Conservation (phyloP, 345 rosid genomes). For the Xanthoceras sorbifolium region DNA sequence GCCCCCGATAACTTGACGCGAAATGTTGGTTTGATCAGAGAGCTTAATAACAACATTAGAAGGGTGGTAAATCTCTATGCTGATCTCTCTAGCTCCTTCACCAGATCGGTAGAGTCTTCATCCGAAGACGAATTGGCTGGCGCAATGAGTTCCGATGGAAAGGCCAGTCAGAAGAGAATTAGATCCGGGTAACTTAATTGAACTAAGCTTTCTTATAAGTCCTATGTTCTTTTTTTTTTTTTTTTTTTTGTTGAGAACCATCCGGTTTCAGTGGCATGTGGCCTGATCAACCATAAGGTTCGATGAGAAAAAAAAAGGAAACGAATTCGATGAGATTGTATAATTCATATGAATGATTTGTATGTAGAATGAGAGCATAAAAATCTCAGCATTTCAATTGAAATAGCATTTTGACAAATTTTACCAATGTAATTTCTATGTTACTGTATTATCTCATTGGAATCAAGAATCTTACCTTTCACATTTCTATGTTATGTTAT, state of each 20-base stretch:
- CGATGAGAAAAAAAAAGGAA: not conserved
- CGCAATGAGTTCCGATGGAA: constrained; percentile 63
- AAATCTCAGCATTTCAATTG: constrained; percentile 25
- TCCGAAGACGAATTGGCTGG: constrained; percentile 80
- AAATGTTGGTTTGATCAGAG: constrained; percentile 81
- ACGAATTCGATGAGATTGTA: constrained; percentile 1
- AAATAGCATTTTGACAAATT: constrained; percentile 26
- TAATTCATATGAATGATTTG: constrained; percentile 12
- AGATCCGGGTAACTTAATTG: constrained; percentile 57
- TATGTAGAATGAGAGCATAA: constrained; percentile 14
- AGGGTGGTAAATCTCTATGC: constrained; percentile 83
- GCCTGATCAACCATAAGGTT: no score
- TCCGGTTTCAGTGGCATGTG: no score
- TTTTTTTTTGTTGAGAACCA: no score
- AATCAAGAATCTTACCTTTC: constrained; percentile 21
- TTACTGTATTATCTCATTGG: constrained; percentile 22
- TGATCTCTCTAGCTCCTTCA: constrained; percentile 73
- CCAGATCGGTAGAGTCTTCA: constrained; percentile 64
- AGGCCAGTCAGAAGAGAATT: constrained; percentile 76
- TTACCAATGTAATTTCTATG: constrained; percentile 26
- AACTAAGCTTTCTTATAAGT: constrained; percentile 22
- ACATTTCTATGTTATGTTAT: constrained; percentile 21
- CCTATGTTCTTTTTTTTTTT: constrained; percentile 38
- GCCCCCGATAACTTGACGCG: constrained; percentile 69
- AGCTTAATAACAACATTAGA: constrained; percentile 86